phyloP scores from a whole-genome alignment of 345 rosid species.

The Salix exigua region DNA sequence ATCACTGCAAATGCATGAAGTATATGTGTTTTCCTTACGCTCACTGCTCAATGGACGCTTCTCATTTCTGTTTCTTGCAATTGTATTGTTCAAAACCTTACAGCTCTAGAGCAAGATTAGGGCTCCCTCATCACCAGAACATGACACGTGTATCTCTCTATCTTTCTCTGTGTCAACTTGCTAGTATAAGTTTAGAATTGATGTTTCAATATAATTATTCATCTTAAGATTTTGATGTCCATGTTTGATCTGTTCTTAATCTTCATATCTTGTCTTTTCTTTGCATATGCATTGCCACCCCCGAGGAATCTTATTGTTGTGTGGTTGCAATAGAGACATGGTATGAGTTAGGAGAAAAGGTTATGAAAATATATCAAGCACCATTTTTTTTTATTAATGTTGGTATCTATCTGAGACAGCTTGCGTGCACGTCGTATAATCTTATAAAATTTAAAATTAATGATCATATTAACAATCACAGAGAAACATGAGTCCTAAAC shows the following conservation, averaged over 20 bases:
- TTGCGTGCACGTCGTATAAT: too few species aligned
- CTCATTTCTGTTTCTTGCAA: neutral
- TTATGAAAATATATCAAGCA: neutral
- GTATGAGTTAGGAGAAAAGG: neutral
- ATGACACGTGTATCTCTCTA: slow-evolving; percentile 14
- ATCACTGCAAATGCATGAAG: neutral
- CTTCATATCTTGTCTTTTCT: too few species aligned
- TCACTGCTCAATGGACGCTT: neutral
- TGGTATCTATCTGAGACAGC: too few species aligned
- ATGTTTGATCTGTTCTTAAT: neutral
- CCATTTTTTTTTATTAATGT: too few species aligned
- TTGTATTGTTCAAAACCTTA: neutral
- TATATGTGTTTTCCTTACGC: too few species aligned
- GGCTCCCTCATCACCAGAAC: neutral
- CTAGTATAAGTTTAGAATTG: neutral
- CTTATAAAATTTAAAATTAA: rapidly evolving
- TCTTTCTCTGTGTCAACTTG: neutral
- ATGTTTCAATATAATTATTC: neutral
- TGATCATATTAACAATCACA: too few species aligned
- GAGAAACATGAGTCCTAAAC: too few species aligned
- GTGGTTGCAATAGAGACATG: neutral
- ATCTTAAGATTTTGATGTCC: neutral
- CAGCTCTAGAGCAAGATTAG: neutral
- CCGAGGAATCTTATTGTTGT: neutral
- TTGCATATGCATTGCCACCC: too few species aligned